Evolutionary conservation across 768 basidiomycete species (phyloP).

Genomic region (Kwoniella europaea): DNA sequence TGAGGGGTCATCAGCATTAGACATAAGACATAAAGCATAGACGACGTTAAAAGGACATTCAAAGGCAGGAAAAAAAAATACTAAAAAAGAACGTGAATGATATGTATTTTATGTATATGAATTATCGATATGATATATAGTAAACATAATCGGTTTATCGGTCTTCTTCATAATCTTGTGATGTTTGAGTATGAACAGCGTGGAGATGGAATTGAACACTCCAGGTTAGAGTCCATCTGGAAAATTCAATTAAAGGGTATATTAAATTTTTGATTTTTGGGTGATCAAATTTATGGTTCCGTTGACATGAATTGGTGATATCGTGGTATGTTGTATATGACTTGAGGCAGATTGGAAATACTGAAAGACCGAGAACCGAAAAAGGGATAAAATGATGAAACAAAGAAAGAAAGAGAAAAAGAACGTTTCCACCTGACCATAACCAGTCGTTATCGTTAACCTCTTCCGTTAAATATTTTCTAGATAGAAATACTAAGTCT

Average conservation of each 20-base stretch:
- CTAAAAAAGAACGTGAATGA: neutral
- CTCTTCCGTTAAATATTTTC: neutral
- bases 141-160: too few species aligned
- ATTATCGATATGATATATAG: neutral
- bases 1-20: slow-evolving; percentile 13
- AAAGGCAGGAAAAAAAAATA: neutral
- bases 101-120: neutral
- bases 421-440: neutral
- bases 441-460: neutral
- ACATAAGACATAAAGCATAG: slow-evolving; percentile 12
- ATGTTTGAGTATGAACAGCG: neutral
- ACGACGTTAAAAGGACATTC: slow-evolving; percentile 9
- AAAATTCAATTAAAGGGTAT: neutral
- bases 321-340: neutral
- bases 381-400: neutral
- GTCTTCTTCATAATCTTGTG: too few species aligned
- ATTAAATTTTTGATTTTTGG: neutral
- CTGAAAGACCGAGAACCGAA: neutral
- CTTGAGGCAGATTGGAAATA: slow-evolving; percentile 5
- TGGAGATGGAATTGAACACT: neutral
- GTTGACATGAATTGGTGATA: neutral
- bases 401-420: neutral
- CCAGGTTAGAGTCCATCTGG: neutral
- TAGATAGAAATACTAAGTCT: neutral
- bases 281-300: neutral